Base-by-base conservation (phyloP, 331 rosid genomes). In the Quercus lobata region DNA sequence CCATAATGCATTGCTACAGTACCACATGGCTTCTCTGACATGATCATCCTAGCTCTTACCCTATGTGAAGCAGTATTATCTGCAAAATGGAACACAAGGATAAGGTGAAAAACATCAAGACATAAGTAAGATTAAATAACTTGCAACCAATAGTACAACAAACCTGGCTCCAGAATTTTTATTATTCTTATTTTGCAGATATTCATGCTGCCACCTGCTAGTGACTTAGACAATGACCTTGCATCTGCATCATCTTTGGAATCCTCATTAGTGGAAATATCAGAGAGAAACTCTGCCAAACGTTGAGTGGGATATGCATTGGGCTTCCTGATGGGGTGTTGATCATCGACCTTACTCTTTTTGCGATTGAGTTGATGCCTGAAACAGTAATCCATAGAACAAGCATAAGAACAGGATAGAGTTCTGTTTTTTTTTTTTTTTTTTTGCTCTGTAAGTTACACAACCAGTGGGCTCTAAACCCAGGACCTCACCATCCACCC, bases 21-120 rank as follows among this genome's bases (percentile, higher is more conserved):
- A 77, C 99, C 97, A 69, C 84, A 89, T 78, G 93, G 93, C 90
- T 87, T 96, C 88, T 96, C 97, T 63, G 92, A 85, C 92, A 96
- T 79, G 76, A 90, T 90, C 94, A 96, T 82, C 88, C 91, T 89
- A 73, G 88, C 86, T 71, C 86, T 88, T 52, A 74, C 27, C 90
- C 78, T 88, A 56, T 79, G 41, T 58, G 92, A 57, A 78, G 85
- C 84, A 66, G 22, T 71, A 81, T 77, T 87, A 84, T 97, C 97
- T 91, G 89, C 62, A 87, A 84, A 83, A 60, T 32, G 75, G 58
- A 72, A 66, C 72, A 62, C 82, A 68, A 84, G 75, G 71, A 57
- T 75, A 82, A 68, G 34, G 79, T 74, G 69, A 68, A 15, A 72
- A 73, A 71, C 74, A 66, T 75, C 62, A 60, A 73, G 65, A 86